Evolutionary conservation across 73 alveolate species (phyloP).

Genomic region (Paramecium sexaurelia): DNA sequence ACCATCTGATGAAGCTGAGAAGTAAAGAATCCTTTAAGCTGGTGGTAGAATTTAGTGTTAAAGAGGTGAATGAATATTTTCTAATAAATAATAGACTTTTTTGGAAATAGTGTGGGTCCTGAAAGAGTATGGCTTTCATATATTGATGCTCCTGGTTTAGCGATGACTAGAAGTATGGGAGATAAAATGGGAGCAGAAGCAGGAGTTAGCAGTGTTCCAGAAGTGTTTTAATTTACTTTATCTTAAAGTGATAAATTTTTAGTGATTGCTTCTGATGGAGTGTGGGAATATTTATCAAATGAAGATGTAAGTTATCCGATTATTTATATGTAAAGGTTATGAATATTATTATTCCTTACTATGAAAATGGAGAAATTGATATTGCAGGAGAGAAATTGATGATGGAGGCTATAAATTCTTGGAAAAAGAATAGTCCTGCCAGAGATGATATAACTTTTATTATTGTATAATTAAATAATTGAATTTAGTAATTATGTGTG

Average conservation of each 20-base stretch:
- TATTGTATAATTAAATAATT: neutral
- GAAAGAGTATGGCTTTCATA: conserved; percentile 92
- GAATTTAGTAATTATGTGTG: conserved; percentile 12
- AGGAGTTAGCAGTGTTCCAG: conserved; percentile 21
- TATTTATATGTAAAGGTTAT: neutral
- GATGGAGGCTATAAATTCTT: neutral
- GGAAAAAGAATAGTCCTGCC: conserved; percentile 30
- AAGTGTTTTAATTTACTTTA: conserved; percentile 54
- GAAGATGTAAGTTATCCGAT: neutral
- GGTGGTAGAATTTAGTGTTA: conserved; percentile 69
- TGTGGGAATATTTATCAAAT: conserved; percentile 52
- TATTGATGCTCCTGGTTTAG: conserved; percentile 96
- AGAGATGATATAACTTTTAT: conserved; percentile 52
- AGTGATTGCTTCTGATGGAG: conserved; percentile 51
- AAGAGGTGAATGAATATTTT: neutral
- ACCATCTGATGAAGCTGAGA: conserved; percentile 83
- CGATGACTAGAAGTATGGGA: conserved; percentile 89
- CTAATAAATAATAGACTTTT: conserved; percentile 71
- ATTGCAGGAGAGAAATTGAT: conserved; percentile 1
- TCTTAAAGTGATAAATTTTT: conserved; percentile 42
- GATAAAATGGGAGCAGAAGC: conserved; percentile 38
- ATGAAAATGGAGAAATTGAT: neutral
- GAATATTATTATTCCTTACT: neutral
- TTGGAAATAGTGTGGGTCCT: conserved; percentile 90
- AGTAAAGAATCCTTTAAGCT: conserved; percentile 76